Base-by-base conservation (phyloP, 208 protist species). In the Herpetomonas tarakana region DNA sequence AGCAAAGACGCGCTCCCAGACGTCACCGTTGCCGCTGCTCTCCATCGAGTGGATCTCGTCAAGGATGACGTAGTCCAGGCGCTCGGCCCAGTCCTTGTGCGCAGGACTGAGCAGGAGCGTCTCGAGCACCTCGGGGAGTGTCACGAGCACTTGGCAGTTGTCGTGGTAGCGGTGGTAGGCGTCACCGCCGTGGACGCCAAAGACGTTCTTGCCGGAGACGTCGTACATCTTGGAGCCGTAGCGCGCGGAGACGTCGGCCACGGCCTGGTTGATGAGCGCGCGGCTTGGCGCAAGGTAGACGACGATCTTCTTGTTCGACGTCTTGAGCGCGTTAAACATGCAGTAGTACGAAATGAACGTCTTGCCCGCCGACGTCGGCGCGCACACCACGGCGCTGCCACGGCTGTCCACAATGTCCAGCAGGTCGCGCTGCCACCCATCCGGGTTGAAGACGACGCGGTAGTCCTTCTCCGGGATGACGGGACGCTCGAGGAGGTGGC, bases 261-360 rank as follows among this genome's bases (percentile, higher is more conserved):
- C 81, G 21, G 95, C 95, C 78, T 99, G 97, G 68, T 97, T 97
- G 58, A 97, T 94, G 12, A 99, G 82, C 18, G 96, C 91, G 74
- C 94, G 94, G 31, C 81, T 97, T 18, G 96, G 96, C 19, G 87
- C 77, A 16, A 98, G 78, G 70, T 97, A 98, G 1, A 98, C 90
- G 9, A 98, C 91, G 18, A 98, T 76, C 44, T 84, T 80, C 41
- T 79, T 87, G 67, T 96, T 92, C 12, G 78, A 92, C 38, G 76
- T 82, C 38, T 80, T 75, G 21, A 96, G 81, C 1, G 92, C 86
- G 63, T 89, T 91, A 72, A 97, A 93, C 79, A 99, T 98, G 67
- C 81, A 90, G 78, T 98, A 98, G 71, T 95, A 98, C 28, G 91
- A 96, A 68, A 98, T 97, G 74, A 98, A 99, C 0, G 96, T 99